A percentile compares a stretch with the other conserved stretches of the same genome.
These are phyloP conservation scores for Biancaea sappan DNA, from an alignment of 306 rosid species.

Conservation along the genomic window DNA sequence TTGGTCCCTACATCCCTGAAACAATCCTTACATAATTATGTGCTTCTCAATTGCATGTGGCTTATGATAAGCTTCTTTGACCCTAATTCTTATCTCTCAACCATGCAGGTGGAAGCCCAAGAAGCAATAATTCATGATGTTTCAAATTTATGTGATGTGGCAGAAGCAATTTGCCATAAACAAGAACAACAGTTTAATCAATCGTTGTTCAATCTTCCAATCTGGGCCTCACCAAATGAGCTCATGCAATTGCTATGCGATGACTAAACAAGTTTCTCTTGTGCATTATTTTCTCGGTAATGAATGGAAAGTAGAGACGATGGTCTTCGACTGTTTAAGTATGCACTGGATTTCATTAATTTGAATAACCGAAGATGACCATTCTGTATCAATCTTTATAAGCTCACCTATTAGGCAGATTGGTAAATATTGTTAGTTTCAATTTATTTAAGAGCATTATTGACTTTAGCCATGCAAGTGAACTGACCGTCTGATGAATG, in stretches of 20 bases:
- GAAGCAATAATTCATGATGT: slow-evolving; percentile 62
- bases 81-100: slow-evolving; percentile 20
- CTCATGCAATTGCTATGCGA: slow-evolving; percentile 61
- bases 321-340: slow-evolving; percentile 25
- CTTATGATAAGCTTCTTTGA: slow-evolving; percentile 11
- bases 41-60: background rate
- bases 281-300: slow-evolving; percentile 29
- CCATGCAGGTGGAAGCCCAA: slow-evolving; percentile 67
- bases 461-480: slow-evolving; percentile 40
- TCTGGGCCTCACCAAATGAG: slow-evolving; percentile 67
- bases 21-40: background rate
- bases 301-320: slow-evolving; percentile 22
- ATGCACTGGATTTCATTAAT: slow-evolving; percentile 31
- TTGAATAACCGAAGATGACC: slow-evolving; percentile 30
- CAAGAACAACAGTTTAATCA: slow-evolving; percentile 55
- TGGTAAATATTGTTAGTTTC: slow-evolving; percentile 41
- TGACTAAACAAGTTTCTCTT: slow-evolving; percentile 34
- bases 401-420: slow-evolving; percentile 34
- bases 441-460: slow-evolving; percentile 32
- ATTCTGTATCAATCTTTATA: slow-evolving; percentile 39
- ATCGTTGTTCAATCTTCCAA: slow-evolving; percentile 63
- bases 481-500: slow-evolving; percentile 38
- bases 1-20: background rate
- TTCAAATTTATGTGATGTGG: slow-evolving; percentile 61
- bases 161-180: slow-evolving; percentile 54